These are phyloP conservation scores for Pichia sp. DNA, from an alignment of 1,139 yeast species.

Conservation along the genomic window DNA sequence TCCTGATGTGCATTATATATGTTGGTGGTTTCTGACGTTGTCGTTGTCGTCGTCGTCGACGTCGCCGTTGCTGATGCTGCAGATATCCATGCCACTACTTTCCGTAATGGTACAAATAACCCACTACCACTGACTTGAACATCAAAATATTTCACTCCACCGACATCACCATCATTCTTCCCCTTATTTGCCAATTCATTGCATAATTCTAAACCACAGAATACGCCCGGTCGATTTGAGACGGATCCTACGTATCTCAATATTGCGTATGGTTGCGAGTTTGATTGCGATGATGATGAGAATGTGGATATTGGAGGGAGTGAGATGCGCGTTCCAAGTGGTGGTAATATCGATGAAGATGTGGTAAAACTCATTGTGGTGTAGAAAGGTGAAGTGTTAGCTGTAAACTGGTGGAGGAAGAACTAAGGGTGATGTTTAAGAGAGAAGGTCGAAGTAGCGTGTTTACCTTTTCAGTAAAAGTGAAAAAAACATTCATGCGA, in stretches of 20 bases:
- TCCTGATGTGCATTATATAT: neutral
- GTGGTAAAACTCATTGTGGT: too few relatives aligned
- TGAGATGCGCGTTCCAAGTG: conserved; percentile 8
- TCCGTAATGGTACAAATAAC: conserved; percentile 62
- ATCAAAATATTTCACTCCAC: conserved; percentile 55
- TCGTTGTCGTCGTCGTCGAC: neutral
- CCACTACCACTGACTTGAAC: conserved; percentile 64
- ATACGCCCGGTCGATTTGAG: conserved; percentile 66
- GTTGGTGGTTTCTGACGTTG: neutral
- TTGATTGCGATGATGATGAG: too few relatives aligned
- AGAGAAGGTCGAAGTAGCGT: too few relatives aligned
- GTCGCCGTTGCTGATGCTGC: neutral
- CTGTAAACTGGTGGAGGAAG: too few relatives aligned
- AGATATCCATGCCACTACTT: conserved; percentile 31
- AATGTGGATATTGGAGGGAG: too few relatives aligned
- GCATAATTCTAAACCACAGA: conserved; percentile 79
- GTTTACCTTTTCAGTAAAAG: too few relatives aligned
- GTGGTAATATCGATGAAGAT: conserved; percentile 8
- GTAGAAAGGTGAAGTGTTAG: too few relatives aligned
- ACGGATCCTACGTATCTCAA: conserved; percentile 71
- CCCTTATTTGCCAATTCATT: conserved; percentile 64
- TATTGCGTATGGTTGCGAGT: too few relatives aligned
- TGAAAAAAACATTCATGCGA: too few relatives aligned
- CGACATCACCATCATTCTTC: conserved; percentile 68
- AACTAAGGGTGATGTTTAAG: too few relatives aligned